Evolutionary conservation across 768 basidiomycete species (phyloP).

Genomic region (Phaffia tasmanica): DNA sequence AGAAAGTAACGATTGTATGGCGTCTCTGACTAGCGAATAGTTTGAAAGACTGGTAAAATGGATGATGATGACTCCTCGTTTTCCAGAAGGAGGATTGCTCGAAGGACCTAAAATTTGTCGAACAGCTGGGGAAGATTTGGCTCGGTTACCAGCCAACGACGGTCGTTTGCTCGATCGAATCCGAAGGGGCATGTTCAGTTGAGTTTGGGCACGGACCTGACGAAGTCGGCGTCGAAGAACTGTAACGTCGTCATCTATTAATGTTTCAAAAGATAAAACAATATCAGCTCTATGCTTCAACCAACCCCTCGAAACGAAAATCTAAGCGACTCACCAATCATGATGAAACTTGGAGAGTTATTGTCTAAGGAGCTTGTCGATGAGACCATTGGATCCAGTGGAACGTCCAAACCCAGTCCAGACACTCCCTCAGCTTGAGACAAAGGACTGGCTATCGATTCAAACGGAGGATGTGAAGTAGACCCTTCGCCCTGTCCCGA

Average conservation of each 20-base stretch:
- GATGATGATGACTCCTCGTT: conserved; percentile 48
- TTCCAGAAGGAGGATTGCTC: neutral
- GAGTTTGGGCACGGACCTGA: conserved; percentile 45
- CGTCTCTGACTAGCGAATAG: conserved; percentile 77
- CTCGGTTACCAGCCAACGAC: conserved; percentile 29
- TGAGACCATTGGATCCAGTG: neutral
- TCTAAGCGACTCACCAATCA: conserved; percentile 11
- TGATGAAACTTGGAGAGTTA: conserved; percentile 23
- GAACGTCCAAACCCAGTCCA: neutral
- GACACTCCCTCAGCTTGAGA: neutral
- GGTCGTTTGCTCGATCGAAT: conserved; percentile 33
- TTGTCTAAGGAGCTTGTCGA: conserved; percentile 1
- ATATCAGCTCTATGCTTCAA: neutral
- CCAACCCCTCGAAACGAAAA: neutral
- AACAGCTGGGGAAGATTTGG: conserved; percentile 67
- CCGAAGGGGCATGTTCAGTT: conserved; percentile 29
- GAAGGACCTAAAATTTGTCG: conserved; percentile 44
- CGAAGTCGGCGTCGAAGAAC: conserved; percentile 65
- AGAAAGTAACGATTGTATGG: conserved; percentile 56
- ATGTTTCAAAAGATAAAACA: neutral
- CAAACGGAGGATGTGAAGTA: conserved; percentile 6
- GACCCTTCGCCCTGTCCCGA: neutral
- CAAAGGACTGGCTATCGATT: conserved; percentile 22
- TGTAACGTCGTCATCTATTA: conserved; percentile 66
- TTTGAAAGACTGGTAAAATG: conserved; percentile 86